Evolutionary conservation across 345 rosid species (phyloP).

Genomic region (Salix exigua): DNA sequence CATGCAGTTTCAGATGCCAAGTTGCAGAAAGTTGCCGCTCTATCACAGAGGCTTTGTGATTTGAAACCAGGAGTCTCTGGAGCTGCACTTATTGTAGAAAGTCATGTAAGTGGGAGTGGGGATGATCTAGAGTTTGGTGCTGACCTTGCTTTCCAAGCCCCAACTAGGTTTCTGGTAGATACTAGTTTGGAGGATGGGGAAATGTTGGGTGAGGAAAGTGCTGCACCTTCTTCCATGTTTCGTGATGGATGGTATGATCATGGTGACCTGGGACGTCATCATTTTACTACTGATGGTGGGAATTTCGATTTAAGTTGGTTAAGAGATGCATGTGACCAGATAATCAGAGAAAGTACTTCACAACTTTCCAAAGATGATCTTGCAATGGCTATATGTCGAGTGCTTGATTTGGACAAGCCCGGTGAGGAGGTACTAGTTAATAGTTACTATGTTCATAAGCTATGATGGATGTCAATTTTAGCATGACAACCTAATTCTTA

Average conservation of each 20-base stretch:
- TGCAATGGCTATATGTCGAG: conserved; percentile 90
- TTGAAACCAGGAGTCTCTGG: conserved; percentile 51
- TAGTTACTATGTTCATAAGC: conserved; percentile 5
- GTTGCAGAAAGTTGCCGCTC: conserved; percentile 50
- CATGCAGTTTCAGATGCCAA: conserved; percentile 48
- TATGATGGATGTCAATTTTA: conserved; percentile 9
- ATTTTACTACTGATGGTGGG: conserved; percentile 26
- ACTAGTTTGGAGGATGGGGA: conserved; percentile 48
- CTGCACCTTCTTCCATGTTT: conserved; percentile 34
- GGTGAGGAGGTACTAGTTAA: conserved; percentile 79
- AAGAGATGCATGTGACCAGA: conserved; percentile 67
- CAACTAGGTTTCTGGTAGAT: conserved; percentile 76
- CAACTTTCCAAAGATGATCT: conserved; percentile 84
- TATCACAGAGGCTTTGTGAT: conserved; percentile 49
- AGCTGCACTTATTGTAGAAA: conserved; percentile 29
- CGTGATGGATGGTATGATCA: conserved; percentile 49
- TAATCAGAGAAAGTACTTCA: conserved; percentile 62
- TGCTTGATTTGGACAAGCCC: conserved; percentile 79
- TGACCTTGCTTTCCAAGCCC: conserved; percentile 66
- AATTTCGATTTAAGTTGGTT: conserved; percentile 75
- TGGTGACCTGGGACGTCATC: conserved; percentile 27
- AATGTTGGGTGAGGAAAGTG: conserved; percentile 39
- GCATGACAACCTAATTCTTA: conserved; percentile 10
- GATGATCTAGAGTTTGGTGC: conserved; percentile 69
- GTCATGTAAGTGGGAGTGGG: conserved; percentile 32